Conservation (phyloP, 148 eudicot genomes). For the Amaranthus palmeri region DNA sequence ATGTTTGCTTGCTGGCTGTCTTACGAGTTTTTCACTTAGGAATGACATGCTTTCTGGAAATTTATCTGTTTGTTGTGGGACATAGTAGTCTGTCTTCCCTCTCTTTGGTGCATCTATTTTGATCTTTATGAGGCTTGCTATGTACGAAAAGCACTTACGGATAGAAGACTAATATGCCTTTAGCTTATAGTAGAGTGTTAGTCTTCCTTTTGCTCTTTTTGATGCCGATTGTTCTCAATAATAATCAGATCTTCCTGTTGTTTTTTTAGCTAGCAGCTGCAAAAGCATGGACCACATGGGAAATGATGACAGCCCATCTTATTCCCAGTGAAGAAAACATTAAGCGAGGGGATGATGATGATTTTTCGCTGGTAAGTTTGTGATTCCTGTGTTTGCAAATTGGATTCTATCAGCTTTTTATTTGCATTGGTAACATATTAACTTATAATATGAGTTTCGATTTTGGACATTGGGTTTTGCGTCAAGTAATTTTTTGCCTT, state of each 20-base stretch:
- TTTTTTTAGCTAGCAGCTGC: constrained; percentile 70
- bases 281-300: constrained; percentile 98
- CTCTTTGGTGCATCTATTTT: background rate
- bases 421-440: background rate
- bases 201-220: background rate
- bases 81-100: background rate
- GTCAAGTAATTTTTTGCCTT: too few relatives aligned
- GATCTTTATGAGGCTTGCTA: background rate
- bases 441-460: background rate
- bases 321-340: constrained; percentile 69
- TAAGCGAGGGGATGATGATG: constrained; percentile 77
- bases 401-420: background rate
- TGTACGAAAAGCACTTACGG: background rate
- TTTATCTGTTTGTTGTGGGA: background rate
- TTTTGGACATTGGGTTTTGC: background rate
- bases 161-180: background rate
- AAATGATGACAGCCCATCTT: constrained; percentile 93
- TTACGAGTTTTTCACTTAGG: background rate
- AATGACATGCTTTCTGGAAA: background rate
- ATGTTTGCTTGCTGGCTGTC: background rate
- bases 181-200: background rate
- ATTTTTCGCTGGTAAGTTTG: constrained; percentile 72
- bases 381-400: constrained; percentile 3
- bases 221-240: background rate
- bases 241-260: background rate